These are phyloP conservation scores for Termitomyces sp. DNA, from an alignment of 768 basidiomycete genomes.

Conservation along the genomic window DNA sequence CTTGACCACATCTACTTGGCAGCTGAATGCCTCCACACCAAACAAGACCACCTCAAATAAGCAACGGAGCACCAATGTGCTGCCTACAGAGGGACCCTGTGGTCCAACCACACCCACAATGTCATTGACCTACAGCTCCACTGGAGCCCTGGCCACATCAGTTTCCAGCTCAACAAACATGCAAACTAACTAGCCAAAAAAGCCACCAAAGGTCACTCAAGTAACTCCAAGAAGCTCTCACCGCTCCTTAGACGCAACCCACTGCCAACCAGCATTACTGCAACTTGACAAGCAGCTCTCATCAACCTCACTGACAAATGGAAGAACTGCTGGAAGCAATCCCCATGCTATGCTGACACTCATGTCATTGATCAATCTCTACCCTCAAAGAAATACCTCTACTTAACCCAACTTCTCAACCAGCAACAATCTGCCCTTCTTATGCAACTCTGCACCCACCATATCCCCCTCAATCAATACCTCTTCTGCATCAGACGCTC, in stretches of 20 bases:
- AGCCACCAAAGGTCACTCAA: constrained; percentile 1
- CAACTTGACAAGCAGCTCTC: background rate
- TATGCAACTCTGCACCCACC: background rate
- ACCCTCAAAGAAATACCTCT: background rate
- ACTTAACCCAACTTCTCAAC: background rate
- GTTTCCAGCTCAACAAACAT: constrained; percentile 3
- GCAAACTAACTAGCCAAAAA: constrained; percentile 1
- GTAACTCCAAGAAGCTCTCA: background rate
- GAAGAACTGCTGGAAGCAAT: background rate
- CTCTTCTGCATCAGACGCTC: background rate
- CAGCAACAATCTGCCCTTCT: background rate
- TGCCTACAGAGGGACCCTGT: background rate
- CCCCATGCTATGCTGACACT: background rate
- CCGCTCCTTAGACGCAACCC: background rate
- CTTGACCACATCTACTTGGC: background rate
- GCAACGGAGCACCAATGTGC: background rate
- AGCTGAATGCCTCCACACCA: constrained; percentile 1
- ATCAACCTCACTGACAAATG: background rate
- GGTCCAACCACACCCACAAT: background rate
- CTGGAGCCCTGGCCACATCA: constrained; percentile 4
- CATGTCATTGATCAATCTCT: background rate
- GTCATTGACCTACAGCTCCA: constrained; percentile 1
- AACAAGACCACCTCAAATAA: background rate
- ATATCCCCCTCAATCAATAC: background rate
- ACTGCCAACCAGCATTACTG: constrained; percentile 10